phyloP scores from a whole-genome alignment of 805 yeast genomes.

The Kodamaea lidongshanica region DNA sequence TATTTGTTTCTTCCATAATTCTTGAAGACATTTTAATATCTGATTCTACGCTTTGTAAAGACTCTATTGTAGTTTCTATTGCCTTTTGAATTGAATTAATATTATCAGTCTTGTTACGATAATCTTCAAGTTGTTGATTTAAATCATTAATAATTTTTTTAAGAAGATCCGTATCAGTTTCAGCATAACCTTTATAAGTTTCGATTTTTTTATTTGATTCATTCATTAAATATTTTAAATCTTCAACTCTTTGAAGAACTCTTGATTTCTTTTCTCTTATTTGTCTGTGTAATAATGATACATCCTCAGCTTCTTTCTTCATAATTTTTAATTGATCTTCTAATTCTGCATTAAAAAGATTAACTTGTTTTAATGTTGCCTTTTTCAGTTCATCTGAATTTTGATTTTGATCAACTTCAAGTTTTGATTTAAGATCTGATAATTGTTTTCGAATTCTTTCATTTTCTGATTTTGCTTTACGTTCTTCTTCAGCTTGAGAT shows the following conservation, averaged over 20 bases:
- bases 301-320: conserved; percentile 55
- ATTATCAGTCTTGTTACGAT: conserved; percentile 19
- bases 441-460: conserved; percentile 7
- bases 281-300: conserved; percentile 54
- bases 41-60: conserved; percentile 42
- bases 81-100: conserved; percentile 34
- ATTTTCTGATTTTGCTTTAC: conserved; percentile 23
- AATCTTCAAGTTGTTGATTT: conserved; percentile 35
- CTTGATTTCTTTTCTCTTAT: conserved; percentile 60
- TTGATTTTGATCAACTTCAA: conserved; percentile 11
- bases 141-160: conserved; percentile 49
- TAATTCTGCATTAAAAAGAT: conserved; percentile 44
- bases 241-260: conserved; percentile 54
- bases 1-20: conserved; percentile 45
- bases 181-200: conserved; percentile 51
- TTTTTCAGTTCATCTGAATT: conserved; percentile 21
- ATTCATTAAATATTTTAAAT: conserved; percentile 48
- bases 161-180: conserved; percentile 54
- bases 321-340: conserved; percentile 58
- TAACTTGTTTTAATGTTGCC: conserved; percentile 34
- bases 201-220: conserved; percentile 57
- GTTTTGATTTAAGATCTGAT: conserved; percentile 7
- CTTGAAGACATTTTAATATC: conserved; percentile 42
- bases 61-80: conserved; percentile 42
- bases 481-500: conserved; percentile 34